A percentile compares a stretch with the other conserved stretches of the same genome.
Evolutionary conservation across 208 protist genomes (phyloP).

Genomic region (Acanthamoeba castellanii): DNA sequence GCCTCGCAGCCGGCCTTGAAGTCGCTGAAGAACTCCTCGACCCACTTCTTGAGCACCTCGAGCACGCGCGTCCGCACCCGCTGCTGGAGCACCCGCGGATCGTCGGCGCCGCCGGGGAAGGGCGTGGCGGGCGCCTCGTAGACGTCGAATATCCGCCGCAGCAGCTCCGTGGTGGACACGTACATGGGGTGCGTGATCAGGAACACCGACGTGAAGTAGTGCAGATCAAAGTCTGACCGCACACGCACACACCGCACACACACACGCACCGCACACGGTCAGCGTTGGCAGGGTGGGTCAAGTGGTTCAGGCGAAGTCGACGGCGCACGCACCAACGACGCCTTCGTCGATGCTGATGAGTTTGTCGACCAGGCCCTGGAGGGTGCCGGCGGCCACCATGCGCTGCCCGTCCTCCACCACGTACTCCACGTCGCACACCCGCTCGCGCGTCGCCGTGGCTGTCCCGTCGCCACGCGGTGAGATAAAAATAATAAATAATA

Average conservation of each 20-base stretch:
- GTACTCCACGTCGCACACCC: slow-evolving; percentile 10
- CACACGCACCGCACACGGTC: too few relatives aligned
- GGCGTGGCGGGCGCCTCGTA: slow-evolving; percentile 13
- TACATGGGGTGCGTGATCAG: slow-evolving; percentile 65
- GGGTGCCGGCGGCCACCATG: slow-evolving; percentile 27
- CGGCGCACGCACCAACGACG: not conserved
- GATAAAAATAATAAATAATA: not conserved
- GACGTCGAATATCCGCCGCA: slow-evolving; percentile 22
- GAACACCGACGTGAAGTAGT: slow-evolving; percentile 54
- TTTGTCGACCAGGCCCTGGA: slow-evolving; percentile 46
- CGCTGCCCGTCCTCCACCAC: slow-evolving; percentile 9
- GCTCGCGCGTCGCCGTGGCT: not conserved
- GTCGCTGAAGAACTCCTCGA: slow-evolving; percentile 47
- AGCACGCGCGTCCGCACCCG: slow-evolving; percentile 29
- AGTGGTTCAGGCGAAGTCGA: not conserved
- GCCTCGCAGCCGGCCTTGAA: slow-evolving; percentile 45
- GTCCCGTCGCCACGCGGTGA: not conserved
- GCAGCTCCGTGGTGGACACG: slow-evolving; percentile 32
- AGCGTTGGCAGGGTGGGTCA: too few relatives aligned
- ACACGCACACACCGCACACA: not conserved
- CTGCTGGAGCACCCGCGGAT: slow-evolving; percentile 37
- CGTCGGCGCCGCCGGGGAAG: slow-evolving; percentile 49
- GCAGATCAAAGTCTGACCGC: slow-evolving; percentile 31
- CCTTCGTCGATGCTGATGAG: slow-evolving; percentile 57
- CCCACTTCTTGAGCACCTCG: slow-evolving; percentile 50